phyloP scores from a whole-genome alignment of 345 rosid genomes.

The Eutrema japonicum region DNA sequence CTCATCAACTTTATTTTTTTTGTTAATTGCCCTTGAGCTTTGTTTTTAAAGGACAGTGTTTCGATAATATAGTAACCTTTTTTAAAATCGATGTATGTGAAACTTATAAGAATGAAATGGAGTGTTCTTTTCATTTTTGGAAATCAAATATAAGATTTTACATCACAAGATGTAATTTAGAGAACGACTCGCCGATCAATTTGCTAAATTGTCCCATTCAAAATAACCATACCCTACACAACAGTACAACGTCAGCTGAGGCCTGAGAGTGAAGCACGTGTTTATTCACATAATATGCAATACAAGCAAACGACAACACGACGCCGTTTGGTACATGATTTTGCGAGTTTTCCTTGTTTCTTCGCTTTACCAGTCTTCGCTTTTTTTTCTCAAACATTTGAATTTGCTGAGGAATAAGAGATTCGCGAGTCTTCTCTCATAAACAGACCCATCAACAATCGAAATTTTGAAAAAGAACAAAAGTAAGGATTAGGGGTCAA shows the following conservation, averaged over 20 bases:
- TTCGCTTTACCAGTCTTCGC: neutral
- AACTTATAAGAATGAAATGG: neutral
- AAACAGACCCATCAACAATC: neutral
- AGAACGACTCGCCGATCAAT: neutral
- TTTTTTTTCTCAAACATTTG: neutral
- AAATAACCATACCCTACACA: constrained; percentile 11
- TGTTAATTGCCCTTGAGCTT: neutral
- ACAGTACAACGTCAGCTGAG: neutral
- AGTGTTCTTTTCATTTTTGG: neutral
- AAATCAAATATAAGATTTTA: neutral
- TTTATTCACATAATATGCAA: constrained; percentile 4
- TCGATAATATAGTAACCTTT: neutral
- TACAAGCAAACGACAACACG: neutral
- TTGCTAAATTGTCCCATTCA: constrained; percentile 6
- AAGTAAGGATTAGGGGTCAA: neutral
- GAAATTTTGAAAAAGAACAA: neutral
- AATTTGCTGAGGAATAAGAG: constrained; percentile 7
- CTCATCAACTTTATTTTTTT: neutral
- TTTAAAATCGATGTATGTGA: neutral
- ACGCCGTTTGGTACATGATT: constrained; percentile 1
- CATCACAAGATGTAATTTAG: neutral
- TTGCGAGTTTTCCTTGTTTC: neutral
- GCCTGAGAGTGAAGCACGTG: constrained; percentile 20
- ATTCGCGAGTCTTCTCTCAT: constrained; percentile 8
- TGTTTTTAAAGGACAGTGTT: neutral